A percentile compares a stretch with the other conserved stretches of the same genome.
phyloP scores from a whole-genome alignment of 208 protist species.

The Leishmania tropica region DNA sequence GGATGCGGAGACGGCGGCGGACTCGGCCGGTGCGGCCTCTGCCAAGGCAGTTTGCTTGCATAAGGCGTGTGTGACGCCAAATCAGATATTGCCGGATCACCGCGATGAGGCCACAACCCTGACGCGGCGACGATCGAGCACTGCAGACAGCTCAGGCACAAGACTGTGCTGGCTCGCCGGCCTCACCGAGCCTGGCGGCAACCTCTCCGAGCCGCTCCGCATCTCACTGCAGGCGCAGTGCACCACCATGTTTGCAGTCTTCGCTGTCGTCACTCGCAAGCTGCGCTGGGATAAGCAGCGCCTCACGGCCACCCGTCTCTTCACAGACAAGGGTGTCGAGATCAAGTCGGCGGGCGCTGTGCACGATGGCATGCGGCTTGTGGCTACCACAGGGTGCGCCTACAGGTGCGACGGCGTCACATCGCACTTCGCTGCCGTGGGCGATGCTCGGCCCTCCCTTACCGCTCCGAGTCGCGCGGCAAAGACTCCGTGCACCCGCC shows the following conservation, averaged over 20 bases:
- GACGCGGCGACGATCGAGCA: not conserved
- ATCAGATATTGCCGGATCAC: slow-evolving; percentile 11
- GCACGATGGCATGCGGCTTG: slow-evolving; percentile 47
- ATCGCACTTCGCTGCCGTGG: slow-evolving; percentile 16
- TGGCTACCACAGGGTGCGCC: slow-evolving; percentile 57
- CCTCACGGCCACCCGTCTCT: slow-evolving; percentile 54
- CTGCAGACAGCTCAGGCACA: not conserved
- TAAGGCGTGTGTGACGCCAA: slow-evolving; percentile 1
- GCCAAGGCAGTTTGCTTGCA: not conserved
- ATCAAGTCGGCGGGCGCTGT: slow-evolving; percentile 47
- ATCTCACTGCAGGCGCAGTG: slow-evolving; percentile 30
- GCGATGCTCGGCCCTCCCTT: not conserved
- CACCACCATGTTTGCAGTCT: slow-evolving; percentile 45
- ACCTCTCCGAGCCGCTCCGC: slow-evolving; percentile 17
- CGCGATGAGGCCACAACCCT: slow-evolving; percentile 10
- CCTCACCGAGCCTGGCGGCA: not conserved
- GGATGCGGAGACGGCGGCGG: not conserved
- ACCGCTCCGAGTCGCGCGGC: not conserved
- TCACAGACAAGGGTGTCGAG: slow-evolving; percentile 63
- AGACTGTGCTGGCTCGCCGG: slow-evolving; percentile 31
- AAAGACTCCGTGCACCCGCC: not conserved
- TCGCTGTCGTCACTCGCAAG: slow-evolving; percentile 46
- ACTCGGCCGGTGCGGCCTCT: not conserved
- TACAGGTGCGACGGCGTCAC: slow-evolving; percentile 21
- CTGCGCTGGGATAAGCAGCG: slow-evolving; percentile 53